Evolutionary conservation across 768 basidiomycete species (phyloP), one percentile per base, ranked within the genome.

Genomic region (Trametes cubensis): DNA sequence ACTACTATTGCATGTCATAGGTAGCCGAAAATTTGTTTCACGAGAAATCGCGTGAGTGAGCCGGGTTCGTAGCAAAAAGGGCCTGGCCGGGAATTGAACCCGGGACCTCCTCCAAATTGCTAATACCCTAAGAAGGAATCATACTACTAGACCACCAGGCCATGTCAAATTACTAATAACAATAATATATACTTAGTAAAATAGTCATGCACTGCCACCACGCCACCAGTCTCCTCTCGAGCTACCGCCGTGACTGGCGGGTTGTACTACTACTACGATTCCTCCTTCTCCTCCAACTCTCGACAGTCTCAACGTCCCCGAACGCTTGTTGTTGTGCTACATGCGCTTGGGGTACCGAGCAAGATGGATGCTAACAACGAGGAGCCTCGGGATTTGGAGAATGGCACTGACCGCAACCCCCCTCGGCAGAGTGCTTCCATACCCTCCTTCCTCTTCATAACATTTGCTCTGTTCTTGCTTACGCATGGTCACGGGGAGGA

Each of bases 21-120:
- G 6, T 2, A 34, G 4, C 4, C 28, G 28, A n/a, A n/a, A n/a
- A n/a, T n/a, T n/a, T n/a, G n/a, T n/a, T n/a, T n/a, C n/a, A n/a
- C n/a, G n/a, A n/a, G n/a, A n/a, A n/a, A n/a, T n/a, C n/a, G n/a
- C n/a, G n/a, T n/a, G n/a, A n/a, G n/a, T n/a, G n/a, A n/a, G n/a
- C n/a, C n/a, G n/a, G n/a, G n/a, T n/a, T n/a, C n/a, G n/a, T n/a
- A n/a, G 7, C 34, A 50, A 61, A 55, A 61, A 58, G 81, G 86
- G 85, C 86, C 85, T 86, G 80, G 83, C 86, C 83, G 86, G 86
- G 87, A 88, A 88, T 89, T 88, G 87, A 89, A 89, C 88, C 86
- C 86, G 83, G 86, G 86, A 88, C 89, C 88, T 89, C 87, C 87
- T 87, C 86, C 83, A 87, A 54, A 40, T 66, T 45, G 3, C 26